Conservation (phyloP, 2,329 filamentous ascomycete species). For the Fusarium coffeatum region DNA sequence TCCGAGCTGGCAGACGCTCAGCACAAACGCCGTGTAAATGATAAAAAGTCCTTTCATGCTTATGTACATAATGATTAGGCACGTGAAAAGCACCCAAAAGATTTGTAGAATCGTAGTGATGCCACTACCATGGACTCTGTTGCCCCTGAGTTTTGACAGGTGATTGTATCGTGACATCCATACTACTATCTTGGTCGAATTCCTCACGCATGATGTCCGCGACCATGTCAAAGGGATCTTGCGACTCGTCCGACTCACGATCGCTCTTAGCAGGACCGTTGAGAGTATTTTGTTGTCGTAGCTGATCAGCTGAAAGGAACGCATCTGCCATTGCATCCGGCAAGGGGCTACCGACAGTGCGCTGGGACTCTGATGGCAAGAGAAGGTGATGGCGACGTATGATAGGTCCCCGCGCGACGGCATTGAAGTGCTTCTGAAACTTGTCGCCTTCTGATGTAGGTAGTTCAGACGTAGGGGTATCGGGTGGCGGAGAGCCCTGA, state of each 20-base stretch:
- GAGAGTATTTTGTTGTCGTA: slow-evolving; percentile 12
- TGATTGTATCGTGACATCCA: slow-evolving; percentile 2
- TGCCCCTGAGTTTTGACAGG: slow-evolving; percentile 32
- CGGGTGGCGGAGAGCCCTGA: slow-evolving; percentile 59
- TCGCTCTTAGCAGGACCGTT: slow-evolving; percentile 21
- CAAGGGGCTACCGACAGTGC: slow-evolving; percentile 40
- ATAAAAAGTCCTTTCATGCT: neutral
- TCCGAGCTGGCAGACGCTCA: slow-evolving; percentile 5
- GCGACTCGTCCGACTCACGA: slow-evolving; percentile 35
- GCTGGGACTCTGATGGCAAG: slow-evolving; percentile 58
- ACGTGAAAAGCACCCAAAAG: neutral
- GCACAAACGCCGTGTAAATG: neutral
- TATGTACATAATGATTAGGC: neutral
- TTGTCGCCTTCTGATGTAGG: slow-evolving; percentile 51
- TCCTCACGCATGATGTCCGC: slow-evolving; percentile 49
- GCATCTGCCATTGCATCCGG: slow-evolving; percentile 44
- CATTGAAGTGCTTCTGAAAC: slow-evolving; percentile 62
- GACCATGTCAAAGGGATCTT: slow-evolving; percentile 52
- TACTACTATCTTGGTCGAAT: neutral
- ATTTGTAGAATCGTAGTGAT: neutral
- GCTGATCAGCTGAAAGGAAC: slow-evolving; percentile 43
- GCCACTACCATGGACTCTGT: slow-evolving; percentile 46
- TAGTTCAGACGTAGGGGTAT: slow-evolving; percentile 50
- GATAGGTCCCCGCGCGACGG: slow-evolving; percentile 53
- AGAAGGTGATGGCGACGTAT: slow-evolving; percentile 48